These are phyloP conservation scores for Trichoderma reesei DNA, from an alignment of 495 filamentous ascomycete species.

Conservation along the genomic window DNA sequence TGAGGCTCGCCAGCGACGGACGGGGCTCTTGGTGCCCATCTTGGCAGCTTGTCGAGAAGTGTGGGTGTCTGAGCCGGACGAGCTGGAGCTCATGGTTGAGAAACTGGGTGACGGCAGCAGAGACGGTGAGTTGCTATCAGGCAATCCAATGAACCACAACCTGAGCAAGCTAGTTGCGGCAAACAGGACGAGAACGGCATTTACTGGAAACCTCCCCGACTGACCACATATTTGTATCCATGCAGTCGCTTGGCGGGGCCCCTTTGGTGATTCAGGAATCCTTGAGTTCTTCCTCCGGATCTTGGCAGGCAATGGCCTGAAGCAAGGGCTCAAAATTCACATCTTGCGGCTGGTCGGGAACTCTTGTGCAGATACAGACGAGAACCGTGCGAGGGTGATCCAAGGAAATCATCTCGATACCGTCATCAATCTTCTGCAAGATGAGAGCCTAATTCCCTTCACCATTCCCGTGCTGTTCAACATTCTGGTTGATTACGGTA, in stretches of 20 bases:
- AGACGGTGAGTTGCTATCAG: constrained; percentile 45
- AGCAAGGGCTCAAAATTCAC: constrained; percentile 34
- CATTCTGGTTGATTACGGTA: constrained; percentile 66
- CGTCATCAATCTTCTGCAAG: constrained; percentile 40
- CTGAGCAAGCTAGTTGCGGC: background rate
- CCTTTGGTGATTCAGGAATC: constrained; percentile 58
- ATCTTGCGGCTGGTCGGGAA: constrained; percentile 65
- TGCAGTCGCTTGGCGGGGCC: constrained; percentile 50
- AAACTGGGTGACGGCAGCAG: constrained; percentile 57
- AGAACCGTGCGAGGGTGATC: constrained; percentile 59
- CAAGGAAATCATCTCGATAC: constrained; percentile 44
- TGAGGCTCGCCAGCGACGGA: background rate
- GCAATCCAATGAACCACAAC: background rate
- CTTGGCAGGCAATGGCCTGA: constrained; percentile 31
- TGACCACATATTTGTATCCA: background rate
- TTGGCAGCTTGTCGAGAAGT: constrained; percentile 22
- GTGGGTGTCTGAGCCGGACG: constrained; percentile 23
- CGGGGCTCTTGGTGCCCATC: constrained; percentile 10
- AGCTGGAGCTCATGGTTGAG: constrained; percentile 45
- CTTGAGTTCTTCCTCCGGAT: constrained; percentile 55
- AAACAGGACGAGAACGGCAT: too few relatives aligned
- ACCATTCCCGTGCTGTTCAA: constrained; percentile 64
- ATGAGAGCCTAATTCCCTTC: constrained; percentile 42
- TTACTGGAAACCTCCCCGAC: constrained; percentile 7
- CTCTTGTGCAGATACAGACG: constrained; percentile 74